Evolutionary conservation across 1,284 basidiomycete species (phyloP).

Genomic region (Peniophora sp.): DNA sequence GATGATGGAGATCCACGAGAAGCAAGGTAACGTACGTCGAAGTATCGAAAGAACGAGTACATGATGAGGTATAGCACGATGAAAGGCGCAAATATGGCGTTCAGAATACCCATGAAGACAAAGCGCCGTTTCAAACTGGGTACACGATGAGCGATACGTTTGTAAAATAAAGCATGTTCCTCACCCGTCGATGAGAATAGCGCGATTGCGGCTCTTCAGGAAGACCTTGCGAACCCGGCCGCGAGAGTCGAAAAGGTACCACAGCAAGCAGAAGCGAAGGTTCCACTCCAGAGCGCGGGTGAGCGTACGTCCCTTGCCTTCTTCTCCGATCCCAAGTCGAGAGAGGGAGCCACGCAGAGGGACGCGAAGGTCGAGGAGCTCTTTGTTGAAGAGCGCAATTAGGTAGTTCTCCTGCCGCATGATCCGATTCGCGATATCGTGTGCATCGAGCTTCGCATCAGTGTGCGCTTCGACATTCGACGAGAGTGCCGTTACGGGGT

Average conservation of each 20-base stretch:
- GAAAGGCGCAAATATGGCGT: conserved; percentile 93
- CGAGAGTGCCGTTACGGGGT: conserved; percentile 81
- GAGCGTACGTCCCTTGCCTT: conserved; percentile 65
- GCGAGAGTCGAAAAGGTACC: conserved; percentile 83
- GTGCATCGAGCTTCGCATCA: conserved; percentile 86
- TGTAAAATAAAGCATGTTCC: conserved; percentile 18
- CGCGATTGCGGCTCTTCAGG: conserved; percentile 75
- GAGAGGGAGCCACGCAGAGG: conserved; percentile 63
- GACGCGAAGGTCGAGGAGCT: conserved; percentile 81
- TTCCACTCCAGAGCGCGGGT: conserved; percentile 96
- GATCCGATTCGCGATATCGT: conserved; percentile 94
- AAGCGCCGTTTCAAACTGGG: conserved; percentile 76
- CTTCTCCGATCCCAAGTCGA: conserved; percentile 26
- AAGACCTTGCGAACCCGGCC: conserved; percentile 90
- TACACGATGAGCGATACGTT: conserved; percentile 1
- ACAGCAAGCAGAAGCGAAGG: conserved; percentile 88
- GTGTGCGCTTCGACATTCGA: conserved; percentile 46
- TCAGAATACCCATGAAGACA: conserved; percentile 93
- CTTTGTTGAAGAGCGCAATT: conserved; percentile 96
- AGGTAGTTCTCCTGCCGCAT: conserved; percentile 98
- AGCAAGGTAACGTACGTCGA: conserved; percentile 59
- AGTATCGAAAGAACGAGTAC: conserved; percentile 99
- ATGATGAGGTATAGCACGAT: conserved; percentile 95
- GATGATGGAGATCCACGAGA: not conserved
- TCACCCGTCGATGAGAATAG: conserved; percentile 77